Conservation (phyloP, 2,329 filamentous ascomycete genomes). For the Tolypocladium ovalisporum region DNA sequence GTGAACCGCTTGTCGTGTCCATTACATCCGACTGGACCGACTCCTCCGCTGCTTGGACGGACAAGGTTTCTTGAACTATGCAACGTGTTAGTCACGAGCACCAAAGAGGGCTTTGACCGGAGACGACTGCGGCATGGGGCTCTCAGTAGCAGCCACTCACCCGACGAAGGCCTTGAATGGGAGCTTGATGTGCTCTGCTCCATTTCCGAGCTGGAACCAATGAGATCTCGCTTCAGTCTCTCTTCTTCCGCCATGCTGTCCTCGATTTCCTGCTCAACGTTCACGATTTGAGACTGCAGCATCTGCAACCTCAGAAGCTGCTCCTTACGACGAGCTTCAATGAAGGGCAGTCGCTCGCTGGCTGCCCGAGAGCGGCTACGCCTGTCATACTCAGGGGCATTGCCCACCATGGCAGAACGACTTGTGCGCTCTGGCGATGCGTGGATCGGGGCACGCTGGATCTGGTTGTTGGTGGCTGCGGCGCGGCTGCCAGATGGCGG, state of each 20-base stretch:
- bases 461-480: background rate
- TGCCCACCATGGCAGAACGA: too few species aligned
- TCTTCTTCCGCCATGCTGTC: constrained; percentile 23
- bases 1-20: background rate
- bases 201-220: constrained; percentile 8
- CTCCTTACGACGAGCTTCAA: constrained; percentile 23
- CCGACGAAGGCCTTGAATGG: background rate
- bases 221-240: constrained; percentile 17
- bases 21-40: background rate
- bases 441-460: background rate
- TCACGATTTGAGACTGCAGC: constrained; percentile 34
- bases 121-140: background rate
- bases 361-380: constrained; percentile 20
- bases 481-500: background rate
- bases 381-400: constrained; percentile 3
- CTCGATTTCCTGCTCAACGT: constrained; percentile 37
- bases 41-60: background rate
- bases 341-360: constrained; percentile 23
- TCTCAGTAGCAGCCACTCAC: constrained; percentile 3
- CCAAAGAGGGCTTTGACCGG: too few species aligned
- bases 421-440: background rate
- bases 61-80: background rate
- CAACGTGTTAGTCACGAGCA: background rate
- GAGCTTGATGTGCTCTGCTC: constrained; percentile 2
- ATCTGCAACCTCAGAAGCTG: constrained; percentile 35